These are phyloP conservation scores for Margaritispora aquatica DNA, from an alignment of 495 filamentous ascomycete genomes.

Conservation along the genomic window DNA sequence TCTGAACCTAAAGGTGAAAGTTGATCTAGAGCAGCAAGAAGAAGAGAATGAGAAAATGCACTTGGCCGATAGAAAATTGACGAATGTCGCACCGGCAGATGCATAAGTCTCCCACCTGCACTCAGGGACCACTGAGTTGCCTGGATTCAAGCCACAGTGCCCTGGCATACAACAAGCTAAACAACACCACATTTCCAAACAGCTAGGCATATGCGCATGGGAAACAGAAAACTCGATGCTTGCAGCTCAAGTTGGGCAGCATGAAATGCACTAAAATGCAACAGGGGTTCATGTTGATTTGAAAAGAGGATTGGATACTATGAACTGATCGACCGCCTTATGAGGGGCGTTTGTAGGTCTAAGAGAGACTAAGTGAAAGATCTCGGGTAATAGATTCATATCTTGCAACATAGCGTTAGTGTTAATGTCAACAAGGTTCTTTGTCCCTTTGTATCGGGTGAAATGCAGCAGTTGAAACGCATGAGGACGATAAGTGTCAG, in stretches of 20 bases:
- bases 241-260: background rate
- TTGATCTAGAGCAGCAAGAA: no score
- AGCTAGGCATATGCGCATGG: background rate
- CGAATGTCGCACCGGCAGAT: background rate
- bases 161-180: background rate
- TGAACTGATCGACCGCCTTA: background rate
- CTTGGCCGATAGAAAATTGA: background rate
- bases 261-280: background rate
- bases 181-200: background rate
- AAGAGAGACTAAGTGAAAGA: background rate
- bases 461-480: background rate
- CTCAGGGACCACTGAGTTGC: background rate
- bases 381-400: background rate
- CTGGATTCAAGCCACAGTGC: background rate
- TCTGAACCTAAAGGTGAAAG: background rate
- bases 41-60: background rate
- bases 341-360: background rate
- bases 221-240: background rate
- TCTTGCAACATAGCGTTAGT: background rate
- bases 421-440: background rate
- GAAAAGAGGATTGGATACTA: background rate
- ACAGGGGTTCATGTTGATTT: background rate
- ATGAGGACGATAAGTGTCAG: background rate
- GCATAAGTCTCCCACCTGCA: background rate
- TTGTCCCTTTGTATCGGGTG: background rate